A percentile compares a stretch with the other conserved stretches of the same genome.
These are phyloP conservation scores for Fusarium penzigii DNA, from an alignment of 2,329 filamentous ascomycete species.

Conservation along the genomic window DNA sequence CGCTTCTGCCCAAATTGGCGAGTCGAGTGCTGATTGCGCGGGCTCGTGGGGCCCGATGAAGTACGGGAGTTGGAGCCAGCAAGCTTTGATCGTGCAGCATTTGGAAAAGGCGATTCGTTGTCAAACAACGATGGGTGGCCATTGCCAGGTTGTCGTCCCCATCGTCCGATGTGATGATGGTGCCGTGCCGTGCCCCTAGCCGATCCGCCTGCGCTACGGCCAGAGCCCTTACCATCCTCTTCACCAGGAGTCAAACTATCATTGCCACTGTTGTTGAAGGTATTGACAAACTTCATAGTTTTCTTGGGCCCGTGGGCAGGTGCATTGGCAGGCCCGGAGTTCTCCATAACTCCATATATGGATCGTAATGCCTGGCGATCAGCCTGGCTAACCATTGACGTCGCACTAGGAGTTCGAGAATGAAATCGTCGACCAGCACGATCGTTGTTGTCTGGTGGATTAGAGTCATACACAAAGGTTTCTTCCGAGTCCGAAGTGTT, in stretches of 20 bases:
- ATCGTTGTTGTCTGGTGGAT: constrained; percentile 71
- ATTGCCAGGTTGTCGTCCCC: constrained; percentile 69
- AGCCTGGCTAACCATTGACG: constrained; percentile 74
- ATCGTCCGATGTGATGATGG: constrained; percentile 73
- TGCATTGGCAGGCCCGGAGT: constrained; percentile 42
- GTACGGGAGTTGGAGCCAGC: constrained; percentile 58
- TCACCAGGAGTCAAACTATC: constrained; percentile 59
- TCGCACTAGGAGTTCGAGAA: constrained; percentile 91
- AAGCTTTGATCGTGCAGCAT: constrained; percentile 64
- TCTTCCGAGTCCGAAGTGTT: constrained; percentile 97
- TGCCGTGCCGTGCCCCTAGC: constrained; percentile 69
- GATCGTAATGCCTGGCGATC: constrained; percentile 62
- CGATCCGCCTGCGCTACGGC: constrained; percentile 60
- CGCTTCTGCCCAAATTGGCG: constrained; percentile 46
- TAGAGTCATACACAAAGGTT: constrained; percentile 98
- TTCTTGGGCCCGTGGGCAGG: constrained; percentile 61
- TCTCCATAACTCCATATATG: constrained; percentile 69
- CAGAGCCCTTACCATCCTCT: constrained; percentile 63
- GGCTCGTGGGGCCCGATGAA: constrained; percentile 70
- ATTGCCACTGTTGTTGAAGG: constrained; percentile 63
- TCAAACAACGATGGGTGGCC: constrained; percentile 72
- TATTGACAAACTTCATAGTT: constrained; percentile 94
- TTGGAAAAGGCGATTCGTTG: constrained; percentile 76
- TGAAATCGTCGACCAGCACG: constrained; percentile 73
- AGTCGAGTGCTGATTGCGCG: constrained; percentile 52